A percentile compares a stretch with the other conserved stretches of the same genome.
Conservation (phyloP, 805 yeast genomes). For the Myxozyma sirexii region DNA sequence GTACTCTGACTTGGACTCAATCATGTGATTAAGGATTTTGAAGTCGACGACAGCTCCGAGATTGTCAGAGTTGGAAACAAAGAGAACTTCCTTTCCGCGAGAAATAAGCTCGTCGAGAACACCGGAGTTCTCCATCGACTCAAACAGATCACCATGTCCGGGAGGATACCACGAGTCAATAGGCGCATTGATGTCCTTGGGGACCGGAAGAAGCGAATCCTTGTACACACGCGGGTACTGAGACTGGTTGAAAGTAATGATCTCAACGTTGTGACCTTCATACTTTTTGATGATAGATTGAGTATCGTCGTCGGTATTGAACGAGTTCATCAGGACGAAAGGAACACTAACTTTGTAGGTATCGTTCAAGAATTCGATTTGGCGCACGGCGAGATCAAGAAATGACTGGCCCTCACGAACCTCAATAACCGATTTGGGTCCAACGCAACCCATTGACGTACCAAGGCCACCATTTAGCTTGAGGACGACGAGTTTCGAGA, state of each 20-base stretch:
- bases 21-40: constrained; percentile 87
- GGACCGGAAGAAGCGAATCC: constrained; percentile 96
- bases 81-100: constrained; percentile 91
- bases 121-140: constrained; percentile 84
- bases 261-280: constrained; percentile 93
- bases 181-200: constrained; percentile 69
- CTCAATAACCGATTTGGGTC: constrained; percentile 97
- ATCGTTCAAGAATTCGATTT: constrained; percentile 84
- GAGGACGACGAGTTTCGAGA: constrained; percentile 87
- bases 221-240: constrained; percentile 93
- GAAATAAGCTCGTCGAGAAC: constrained; percentile 85
- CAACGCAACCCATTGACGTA: constrained; percentile 99
- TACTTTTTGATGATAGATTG: constrained; percentile 94
- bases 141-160: constrained; percentile 99
- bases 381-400: constrained; percentile 92
- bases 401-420: constrained; percentile 98
- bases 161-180: constrained; percentile 97
- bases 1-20: constrained; percentile 88
- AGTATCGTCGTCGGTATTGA: constrained; percentile 96
- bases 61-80: constrained; percentile 97
- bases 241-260: constrained; percentile 96
- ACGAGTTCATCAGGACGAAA: constrained; percentile 94
- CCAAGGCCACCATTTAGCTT: constrained; percentile 98
- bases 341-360: constrained; percentile 92
- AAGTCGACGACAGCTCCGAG: constrained; percentile 97